phyloP scores from a whole-genome alignment of 2,329 filamentous ascomycete species.

The Ophiosphaerella korrae region DNA sequence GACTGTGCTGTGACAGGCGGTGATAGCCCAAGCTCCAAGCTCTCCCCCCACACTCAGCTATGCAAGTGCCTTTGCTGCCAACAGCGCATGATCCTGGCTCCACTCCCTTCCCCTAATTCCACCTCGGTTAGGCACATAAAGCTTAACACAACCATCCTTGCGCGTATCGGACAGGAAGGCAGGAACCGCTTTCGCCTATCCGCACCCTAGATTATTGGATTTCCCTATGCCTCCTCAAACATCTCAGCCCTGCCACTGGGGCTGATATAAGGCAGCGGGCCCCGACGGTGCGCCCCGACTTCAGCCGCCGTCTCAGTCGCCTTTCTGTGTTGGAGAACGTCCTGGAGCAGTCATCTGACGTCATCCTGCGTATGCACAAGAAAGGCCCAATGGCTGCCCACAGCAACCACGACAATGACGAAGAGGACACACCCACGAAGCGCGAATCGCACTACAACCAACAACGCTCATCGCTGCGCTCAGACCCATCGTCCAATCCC shows the following conservation, averaged over 20 bases:
- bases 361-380: too few species aligned
- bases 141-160: constrained; percentile 5
- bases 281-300: too few species aligned
- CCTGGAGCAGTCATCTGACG: too few species aligned
- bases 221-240: neutral
- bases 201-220: neutral
- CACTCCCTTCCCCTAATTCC: neutral
- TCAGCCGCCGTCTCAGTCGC: too few species aligned
- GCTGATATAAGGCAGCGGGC: too few species aligned
- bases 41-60: neutral
- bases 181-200: neutral
- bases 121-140: constrained; percentile 3
- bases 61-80: neutral
- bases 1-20: neutral
- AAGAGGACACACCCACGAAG: constrained; percentile 23
- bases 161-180: neutral
- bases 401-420: constrained; percentile 26
- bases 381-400: constrained; percentile 5
- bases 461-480: constrained; percentile 42
- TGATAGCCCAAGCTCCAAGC: neutral
- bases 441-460: constrained; percentile 42
- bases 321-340: too few species aligned
- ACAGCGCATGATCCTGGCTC: neutral
- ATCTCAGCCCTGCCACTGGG: neutral
- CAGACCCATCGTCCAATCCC: constrained; percentile 17